Evolutionary conservation across 805 yeast species (phyloP), one percentile per base, ranked within the genome.

Genomic region (Starmerella stigmatis): DNA sequence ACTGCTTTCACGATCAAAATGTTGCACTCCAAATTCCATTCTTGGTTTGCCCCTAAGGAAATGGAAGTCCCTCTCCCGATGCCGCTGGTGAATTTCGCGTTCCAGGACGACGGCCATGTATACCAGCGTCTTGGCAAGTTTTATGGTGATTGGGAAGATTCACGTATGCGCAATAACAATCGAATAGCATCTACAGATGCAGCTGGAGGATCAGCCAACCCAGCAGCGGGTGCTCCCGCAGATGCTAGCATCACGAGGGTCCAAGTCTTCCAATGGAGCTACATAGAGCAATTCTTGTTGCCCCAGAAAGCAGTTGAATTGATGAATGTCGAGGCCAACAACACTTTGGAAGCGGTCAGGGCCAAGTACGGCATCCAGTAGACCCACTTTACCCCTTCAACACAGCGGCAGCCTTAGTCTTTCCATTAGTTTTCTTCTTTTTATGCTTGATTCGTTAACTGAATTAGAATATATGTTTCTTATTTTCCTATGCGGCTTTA

Each of bases 1-100:
- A 47, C 59, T 5, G 59, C 57, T 13, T 56, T 58, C 44, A 43
- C 48, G n/a, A 47, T 58, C 17, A 57, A 52, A 43, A 46, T 43
- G 2, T 22, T 45, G 10, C 47, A 38, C 30, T 15, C 41, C 3
- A 27, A 16, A 13, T 28, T 31, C 20, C 48, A 37, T 28, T 15
- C 50, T 4, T 46, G 35, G 42, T 46, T 46, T 19, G 50, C 52
- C 5, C 25, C 50, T 5, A 41, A 34, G 12, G 15, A 19, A 5
- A 16, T 34, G 13, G 32, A 3, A 1, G 27, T 49, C 10, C 27
- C 35, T 2, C 46, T 44, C 4, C 51, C 59, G 3, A 12, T 27
- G 23, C 54, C 43, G 1, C 31, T 51, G 1, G 28, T 38, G 6
- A 52, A 54, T 26, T 44, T 52, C 38, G 49, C 52, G 12, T 55